These are phyloP conservation scores for Scenedesmus sp. DNA, from an alignment of 163 green algal genomes.

Conservation along the genomic window DNA sequence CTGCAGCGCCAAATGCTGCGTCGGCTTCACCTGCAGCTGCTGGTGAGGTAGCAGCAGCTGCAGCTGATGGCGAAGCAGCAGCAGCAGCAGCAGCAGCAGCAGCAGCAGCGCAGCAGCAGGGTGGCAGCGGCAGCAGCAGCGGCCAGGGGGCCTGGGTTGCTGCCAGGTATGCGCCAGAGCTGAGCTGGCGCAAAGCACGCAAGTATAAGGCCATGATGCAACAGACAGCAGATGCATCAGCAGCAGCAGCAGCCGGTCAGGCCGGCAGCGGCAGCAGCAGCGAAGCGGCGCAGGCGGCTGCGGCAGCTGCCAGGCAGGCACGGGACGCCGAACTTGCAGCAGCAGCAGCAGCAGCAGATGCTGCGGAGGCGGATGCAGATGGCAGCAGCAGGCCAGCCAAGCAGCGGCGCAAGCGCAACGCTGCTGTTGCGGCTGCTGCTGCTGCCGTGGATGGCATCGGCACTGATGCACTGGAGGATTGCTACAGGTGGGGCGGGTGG, in stretches of 20 bases:
- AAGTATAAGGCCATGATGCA: slow-evolving; percentile 33
- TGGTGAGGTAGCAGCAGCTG: neutral
- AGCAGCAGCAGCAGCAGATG: slow-evolving; percentile 2
- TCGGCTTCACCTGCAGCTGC: neutral
- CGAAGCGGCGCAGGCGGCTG: neutral
- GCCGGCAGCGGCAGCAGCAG: neutral
- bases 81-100: neutral
- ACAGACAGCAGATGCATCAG: neutral
- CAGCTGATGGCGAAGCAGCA: neutral
- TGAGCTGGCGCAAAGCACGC: slow-evolving; percentile 7
- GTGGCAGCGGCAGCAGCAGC: neutral
- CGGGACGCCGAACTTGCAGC: neutral
- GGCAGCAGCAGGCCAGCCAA: neutral
- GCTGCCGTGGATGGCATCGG: neutral
- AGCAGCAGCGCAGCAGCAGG: neutral
- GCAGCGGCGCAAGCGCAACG: neutral
- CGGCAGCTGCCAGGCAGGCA: neutral
- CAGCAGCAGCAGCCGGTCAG: neutral
- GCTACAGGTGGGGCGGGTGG: neutral
- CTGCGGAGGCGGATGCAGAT: neutral
- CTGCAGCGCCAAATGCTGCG: neutral
- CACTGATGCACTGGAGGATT: neutral
- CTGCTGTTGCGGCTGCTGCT: slow-evolving; percentile 1
- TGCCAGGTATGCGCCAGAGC: slow-evolving; percentile 20
- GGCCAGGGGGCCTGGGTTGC: slow-evolving; percentile 4